phyloP scores from a whole-genome alignment of 1,139 yeast genomes.

The Debaryomyces subglobosus region DNA sequence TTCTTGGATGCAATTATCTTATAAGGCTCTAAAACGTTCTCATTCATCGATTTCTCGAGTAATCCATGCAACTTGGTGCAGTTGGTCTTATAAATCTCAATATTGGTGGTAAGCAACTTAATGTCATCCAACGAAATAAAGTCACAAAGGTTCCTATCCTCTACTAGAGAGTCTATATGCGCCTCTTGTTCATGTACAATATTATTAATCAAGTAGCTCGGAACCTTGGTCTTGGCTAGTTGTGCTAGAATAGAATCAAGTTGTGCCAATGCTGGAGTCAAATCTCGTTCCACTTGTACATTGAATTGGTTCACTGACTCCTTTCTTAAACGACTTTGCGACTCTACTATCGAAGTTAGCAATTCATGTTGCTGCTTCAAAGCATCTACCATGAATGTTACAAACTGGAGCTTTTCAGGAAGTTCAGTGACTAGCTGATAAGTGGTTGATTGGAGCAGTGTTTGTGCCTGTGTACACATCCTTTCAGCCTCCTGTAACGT shows the following conservation, averaged over 20 bases:
- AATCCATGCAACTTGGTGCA: conserved; percentile 26
- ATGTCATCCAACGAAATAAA: conserved; percentile 44
- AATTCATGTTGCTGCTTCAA: conserved; percentile 22
- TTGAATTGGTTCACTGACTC: conserved; percentile 18
- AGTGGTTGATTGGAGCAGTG: conserved; percentile 28
- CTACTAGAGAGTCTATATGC: neutral
- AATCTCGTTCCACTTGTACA: conserved; percentile 23
- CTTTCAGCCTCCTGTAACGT: conserved; percentile 36
- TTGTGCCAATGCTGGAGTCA: conserved; percentile 27
- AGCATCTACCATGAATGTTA: conserved; percentile 20
- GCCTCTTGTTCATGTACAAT: conserved; percentile 6
- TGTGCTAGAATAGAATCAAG: conserved; percentile 30
- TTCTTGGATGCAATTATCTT: conserved; percentile 17
- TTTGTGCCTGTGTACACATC: conserved; percentile 38
- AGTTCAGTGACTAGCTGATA: conserved; percentile 25
- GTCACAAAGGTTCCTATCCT: conserved; percentile 23
- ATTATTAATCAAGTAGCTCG: conserved; percentile 26
- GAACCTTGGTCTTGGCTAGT: conserved; percentile 32
- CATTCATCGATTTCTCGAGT: conserved; percentile 22
- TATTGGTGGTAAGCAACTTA: conserved; percentile 26
- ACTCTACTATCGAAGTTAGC: conserved; percentile 18
- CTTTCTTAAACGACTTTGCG: conserved; percentile 16
- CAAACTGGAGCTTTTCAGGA: conserved; percentile 27
- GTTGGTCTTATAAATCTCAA: conserved; percentile 32
- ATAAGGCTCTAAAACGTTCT: conserved; percentile 19